A percentile compares a stretch with the other conserved stretches of the same genome.
phyloP scores from a whole-genome alignment of 2,329 filamentous ascomycete genomes.

The Fusarium sulawesiense region DNA sequence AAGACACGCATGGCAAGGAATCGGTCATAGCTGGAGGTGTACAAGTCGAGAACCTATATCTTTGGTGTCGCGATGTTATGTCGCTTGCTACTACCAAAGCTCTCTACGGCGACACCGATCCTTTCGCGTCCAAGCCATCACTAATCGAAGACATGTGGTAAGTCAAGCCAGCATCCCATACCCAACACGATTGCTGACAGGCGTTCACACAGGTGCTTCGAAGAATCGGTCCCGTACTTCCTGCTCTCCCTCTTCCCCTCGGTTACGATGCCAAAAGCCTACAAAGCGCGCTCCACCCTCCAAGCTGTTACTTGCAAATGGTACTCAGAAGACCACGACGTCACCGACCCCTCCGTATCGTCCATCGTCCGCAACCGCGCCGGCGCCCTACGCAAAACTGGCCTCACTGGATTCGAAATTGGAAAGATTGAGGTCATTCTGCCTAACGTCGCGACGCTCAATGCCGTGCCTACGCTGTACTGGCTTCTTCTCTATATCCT shows the following conservation, averaged over 20 bases:
- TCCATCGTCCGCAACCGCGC: conserved; percentile 48
- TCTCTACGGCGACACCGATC: conserved; percentile 58
- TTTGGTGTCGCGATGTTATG: conserved; percentile 54
- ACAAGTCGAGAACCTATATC: conserved; percentile 52
- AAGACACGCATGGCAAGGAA: conserved; percentile 27
- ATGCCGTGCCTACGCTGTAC: conserved; percentile 54
- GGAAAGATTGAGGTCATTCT: conserved; percentile 49
- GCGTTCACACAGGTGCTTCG: conserved; percentile 33
- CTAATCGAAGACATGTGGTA: conserved; percentile 40
- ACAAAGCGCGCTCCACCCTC: conserved; percentile 41
- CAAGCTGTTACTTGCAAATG: conserved; percentile 48
- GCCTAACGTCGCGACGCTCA: conserved; percentile 47
- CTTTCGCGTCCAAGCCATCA: conserved; percentile 47
- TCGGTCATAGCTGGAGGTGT: conserved; percentile 27
- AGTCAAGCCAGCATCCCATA: not conserved
- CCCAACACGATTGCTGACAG: not conserved
- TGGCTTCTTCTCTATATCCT: conserved; percentile 51
- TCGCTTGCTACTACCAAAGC: conserved; percentile 53
- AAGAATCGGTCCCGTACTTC: conserved; percentile 41
- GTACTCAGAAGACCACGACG: conserved; percentile 47
- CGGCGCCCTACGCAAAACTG: conserved; percentile 43
- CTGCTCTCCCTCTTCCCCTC: conserved; percentile 49
- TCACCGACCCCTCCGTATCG: conserved; percentile 43
- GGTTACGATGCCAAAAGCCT: conserved; percentile 48
- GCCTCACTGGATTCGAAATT: conserved; percentile 45